These are phyloP conservation scores for Biscutella laevigata DNA, from an alignment of 441 rosid species.

Conservation along the genomic window DNA sequence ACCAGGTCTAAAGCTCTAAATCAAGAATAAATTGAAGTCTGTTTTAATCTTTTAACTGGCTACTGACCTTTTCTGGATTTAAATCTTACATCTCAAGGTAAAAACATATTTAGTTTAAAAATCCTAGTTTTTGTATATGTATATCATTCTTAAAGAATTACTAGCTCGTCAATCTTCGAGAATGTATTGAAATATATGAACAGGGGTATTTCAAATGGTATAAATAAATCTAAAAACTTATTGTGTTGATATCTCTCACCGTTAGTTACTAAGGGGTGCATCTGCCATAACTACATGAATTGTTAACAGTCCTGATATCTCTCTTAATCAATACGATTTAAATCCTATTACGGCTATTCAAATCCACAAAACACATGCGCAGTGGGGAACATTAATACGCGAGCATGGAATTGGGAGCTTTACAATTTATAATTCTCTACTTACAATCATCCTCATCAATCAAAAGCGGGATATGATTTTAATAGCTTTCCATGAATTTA, in stretches of 20 bases:
- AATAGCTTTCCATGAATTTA: conserved; percentile 14
- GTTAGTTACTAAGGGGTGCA: not conserved
- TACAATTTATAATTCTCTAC: conserved; percentile 2
- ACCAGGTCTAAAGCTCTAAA: not conserved
- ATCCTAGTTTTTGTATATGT: not conserved
- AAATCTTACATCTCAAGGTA: not conserved
- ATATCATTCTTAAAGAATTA: not conserved
- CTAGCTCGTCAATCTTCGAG: not conserved
- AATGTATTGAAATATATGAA: not conserved
- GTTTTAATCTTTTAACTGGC: not conserved
- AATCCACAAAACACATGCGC: not conserved
- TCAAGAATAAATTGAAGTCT: not conserved
- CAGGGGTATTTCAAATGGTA: not conserved
- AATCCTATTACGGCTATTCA: conserved; percentile 1
- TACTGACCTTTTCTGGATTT: not conserved
- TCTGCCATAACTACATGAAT: not conserved
- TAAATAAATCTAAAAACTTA: not conserved
- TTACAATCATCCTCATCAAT: conserved; percentile 5
- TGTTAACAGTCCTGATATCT: not conserved
- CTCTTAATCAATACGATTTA: conserved; percentile 3
- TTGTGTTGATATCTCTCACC: not conserved
- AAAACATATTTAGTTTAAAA: not conserved
- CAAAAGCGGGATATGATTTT: conserved; percentile 1
- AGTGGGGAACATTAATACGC: not conserved
- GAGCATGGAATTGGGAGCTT: not conserved